Base-by-base conservation (phyloP, 2,329 filamentous ascomycete genomes). In the Herpotrichia juniperi region DNA sequence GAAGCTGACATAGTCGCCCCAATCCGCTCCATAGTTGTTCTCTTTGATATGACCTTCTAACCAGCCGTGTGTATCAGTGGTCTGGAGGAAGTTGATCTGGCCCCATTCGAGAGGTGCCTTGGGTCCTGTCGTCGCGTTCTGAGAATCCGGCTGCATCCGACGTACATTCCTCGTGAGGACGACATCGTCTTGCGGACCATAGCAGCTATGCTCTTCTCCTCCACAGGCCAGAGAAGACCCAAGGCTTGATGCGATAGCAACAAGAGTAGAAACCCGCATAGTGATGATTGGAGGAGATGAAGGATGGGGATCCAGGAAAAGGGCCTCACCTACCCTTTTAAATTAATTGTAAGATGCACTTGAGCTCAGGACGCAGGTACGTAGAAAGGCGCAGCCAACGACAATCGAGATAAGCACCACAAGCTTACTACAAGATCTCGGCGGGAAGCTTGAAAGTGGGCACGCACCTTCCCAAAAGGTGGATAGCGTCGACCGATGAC, bases 71-170 rank as follows among this genome's bases (percentile, higher is more conserved):
- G 82, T 85, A 56, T 87, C 83, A 2, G 83, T 85, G 1, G 83
- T 87, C 58, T 86, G 84, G 21, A 87, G 77, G 73, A 96, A 83
- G 61, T 87, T 87, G 59, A 87, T 69, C 65, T 87, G 82, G 2
- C 84, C 84, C 85, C 84, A 87, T 75, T 83, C 81, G 7, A 86
- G 72, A 17, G 70, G 75, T 14, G 58, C 68, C 34, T 63, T 69
- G 2, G 76, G 75, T 10, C 59, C 56, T 4, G 67, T 64, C 2
- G 71, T 71, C 0, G 76, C 69, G 45, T 74, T 74, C 48, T 70
- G 69, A 12, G 76, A 73, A 49, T 77, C 76, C 7, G 76, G 76
- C 54, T 79, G 76, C 75, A 77, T 77, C 5, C 76, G 74, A 17
- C 70, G 67, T 14, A 77, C 70, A 51, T 74, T 68, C 10, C 76